phyloP scores from a whole-genome alignment of 148 eudicot species.

The Chenopodium berlandieri region DNA sequence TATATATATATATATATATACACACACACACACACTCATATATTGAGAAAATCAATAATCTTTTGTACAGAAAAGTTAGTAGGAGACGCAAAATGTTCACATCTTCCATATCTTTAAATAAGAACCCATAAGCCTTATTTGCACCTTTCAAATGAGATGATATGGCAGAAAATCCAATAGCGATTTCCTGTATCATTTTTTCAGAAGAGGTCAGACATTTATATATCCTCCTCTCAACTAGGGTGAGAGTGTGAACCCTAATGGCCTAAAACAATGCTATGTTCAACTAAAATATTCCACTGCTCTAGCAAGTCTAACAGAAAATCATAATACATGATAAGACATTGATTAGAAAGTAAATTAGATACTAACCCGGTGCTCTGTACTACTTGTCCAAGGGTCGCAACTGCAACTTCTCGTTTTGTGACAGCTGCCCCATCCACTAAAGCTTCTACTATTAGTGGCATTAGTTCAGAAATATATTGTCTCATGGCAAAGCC shows the following conservation, averaged over 20 bases:
- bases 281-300: not conserved
- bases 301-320: not conserved
- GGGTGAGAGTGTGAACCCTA: not conserved
- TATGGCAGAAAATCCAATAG: not conserved
- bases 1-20: too few relatives aligned
- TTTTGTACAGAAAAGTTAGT: not conserved
- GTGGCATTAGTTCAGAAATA: slow-evolving; percentile 85
- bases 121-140: not conserved
- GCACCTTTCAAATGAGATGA: not conserved
- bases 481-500: slow-evolving; percentile 95
- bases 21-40: too few relatives aligned
- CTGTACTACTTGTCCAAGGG: slow-evolving; percentile 99
- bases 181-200: not conserved
- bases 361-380: slow-evolving; percentile 79
- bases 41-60: not conserved
- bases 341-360: not conserved
- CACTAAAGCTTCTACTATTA: slow-evolving; percentile 88
- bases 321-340: not conserved
- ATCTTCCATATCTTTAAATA: not conserved
- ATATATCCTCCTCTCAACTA: not conserved
- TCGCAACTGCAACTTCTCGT: slow-evolving; percentile 96
- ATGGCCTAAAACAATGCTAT: not conserved
- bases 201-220: not conserved
- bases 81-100: not conserved
- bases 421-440: slow-evolving; percentile 93